Evolutionary conservation across 2,329 filamentous ascomycete species (phyloP), one percentile per base, ranked within the genome.

Genomic region (Neonectria magnoliae): DNA sequence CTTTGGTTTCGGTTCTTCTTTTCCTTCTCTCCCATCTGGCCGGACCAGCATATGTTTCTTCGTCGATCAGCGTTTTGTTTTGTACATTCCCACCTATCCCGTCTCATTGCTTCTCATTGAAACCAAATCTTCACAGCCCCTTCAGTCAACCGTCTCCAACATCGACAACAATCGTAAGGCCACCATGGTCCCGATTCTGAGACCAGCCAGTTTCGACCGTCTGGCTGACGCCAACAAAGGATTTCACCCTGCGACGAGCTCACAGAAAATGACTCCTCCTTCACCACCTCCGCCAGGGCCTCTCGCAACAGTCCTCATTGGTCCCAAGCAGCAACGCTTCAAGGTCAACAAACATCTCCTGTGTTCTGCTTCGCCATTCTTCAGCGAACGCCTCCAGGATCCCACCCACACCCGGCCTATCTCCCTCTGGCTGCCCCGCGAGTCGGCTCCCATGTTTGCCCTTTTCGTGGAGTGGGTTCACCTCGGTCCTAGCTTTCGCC

Each of bases 401-500:
- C 65, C 70, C 14, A 58, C 62, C 36, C 70, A 74, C 22, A 59
- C 68, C 55, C 73, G 73, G 58, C 72, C 77, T 29, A 72, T 78
- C 48, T 76, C 76, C 7, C 71, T 81, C 36, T 81, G 80, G 80
- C 77, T 82, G 7, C 81, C 84, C 0, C 78, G 79, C 64, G 84
- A 87, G 73, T 81, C 81, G 1, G 76, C 84, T 18, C 78, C 82
- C 71, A 85, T 86, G 80, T 87, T 88, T 70, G 81, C 82, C 69
- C 78, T 87, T 38, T 86, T 87, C 70, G 78, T 84, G 47, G 77
- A 85, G 48, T 87, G 84, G 84, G 79, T 88, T 25, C 84, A 86
- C 72, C 78, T 79, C 20, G 79, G 79, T 5, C 71, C 74, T 29
- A 74, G 74, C 27, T 86, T 86, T 70, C 78, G 79, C 29, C 65